These are phyloP conservation scores for Kwoniella dendrophila DNA, from an alignment of 768 basidiomycete genomes.

Conservation along the genomic window DNA sequence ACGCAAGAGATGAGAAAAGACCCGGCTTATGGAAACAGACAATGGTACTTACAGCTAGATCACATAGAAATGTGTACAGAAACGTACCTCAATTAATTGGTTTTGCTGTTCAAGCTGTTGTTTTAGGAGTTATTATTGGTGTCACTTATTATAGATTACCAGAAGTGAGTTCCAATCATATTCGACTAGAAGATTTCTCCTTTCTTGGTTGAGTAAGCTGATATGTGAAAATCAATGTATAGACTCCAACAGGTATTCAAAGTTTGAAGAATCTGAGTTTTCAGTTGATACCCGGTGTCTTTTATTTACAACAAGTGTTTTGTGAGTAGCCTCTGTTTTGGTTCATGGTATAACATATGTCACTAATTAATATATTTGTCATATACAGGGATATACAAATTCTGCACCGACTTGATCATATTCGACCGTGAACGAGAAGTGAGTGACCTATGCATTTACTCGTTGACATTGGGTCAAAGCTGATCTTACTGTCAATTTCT, in stretches of 20 bases:
- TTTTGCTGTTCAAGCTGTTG: slow-evolving; percentile 29
- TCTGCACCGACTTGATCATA: slow-evolving; percentile 57
- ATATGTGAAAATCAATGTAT: not conserved
- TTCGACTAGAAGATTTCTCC: no score
- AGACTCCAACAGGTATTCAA: slow-evolving; percentile 57
- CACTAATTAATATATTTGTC: not conserved
- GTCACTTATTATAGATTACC: slow-evolving; percentile 57
- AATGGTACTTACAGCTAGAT: slow-evolving; percentile 40
- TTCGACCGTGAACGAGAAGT: slow-evolving; percentile 61
- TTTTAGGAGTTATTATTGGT: slow-evolving; percentile 56
- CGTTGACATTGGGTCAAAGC: not conserved
- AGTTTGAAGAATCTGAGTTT: slow-evolving; percentile 56
- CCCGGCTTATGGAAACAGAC: slow-evolving; percentile 49
- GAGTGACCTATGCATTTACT: slow-evolving; percentile 10
- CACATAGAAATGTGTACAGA: slow-evolving; percentile 50
- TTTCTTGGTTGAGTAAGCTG: not conserved
- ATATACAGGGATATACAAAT: slow-evolving; percentile 56
- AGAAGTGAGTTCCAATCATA: slow-evolving; percentile 40
- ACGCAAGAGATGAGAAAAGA: slow-evolving; percentile 27
- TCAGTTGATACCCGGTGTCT: slow-evolving; percentile 51
- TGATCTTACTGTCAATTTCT: slow-evolving; percentile 16
- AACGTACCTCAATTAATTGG: slow-evolving; percentile 45
- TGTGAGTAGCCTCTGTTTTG: slow-evolving; percentile 34
- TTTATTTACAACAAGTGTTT: slow-evolving; percentile 51
- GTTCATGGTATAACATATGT: slow-evolving; percentile 15